phyloP scores from a whole-genome alignment of 1,139 yeast genomes.

The Nakaseomyces nivariensis region DNA sequence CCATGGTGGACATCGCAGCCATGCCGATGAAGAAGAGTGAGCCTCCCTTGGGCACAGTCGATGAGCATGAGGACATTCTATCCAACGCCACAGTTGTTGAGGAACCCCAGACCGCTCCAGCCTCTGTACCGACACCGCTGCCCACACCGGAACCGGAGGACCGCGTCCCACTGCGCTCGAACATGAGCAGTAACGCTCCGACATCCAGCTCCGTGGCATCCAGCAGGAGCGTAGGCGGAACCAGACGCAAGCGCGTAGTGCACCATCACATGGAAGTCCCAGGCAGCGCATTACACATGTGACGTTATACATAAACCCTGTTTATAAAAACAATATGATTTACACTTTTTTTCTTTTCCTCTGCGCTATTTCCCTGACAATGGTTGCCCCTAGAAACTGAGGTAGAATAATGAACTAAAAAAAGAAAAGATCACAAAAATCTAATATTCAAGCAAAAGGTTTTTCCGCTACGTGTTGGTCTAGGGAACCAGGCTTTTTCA shows the following conservation, averaged over 20 bases:
- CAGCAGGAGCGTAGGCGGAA: background rate
- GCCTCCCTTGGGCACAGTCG: background rate
- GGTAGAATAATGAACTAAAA: too few species aligned
- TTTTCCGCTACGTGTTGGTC: too few species aligned
- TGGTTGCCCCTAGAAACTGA: too few species aligned
- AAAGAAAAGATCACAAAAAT: too few species aligned
- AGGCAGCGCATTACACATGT: slow-evolving; percentile 5
- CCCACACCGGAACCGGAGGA: too few species aligned
- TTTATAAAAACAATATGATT: too few species aligned
- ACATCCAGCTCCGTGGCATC: background rate
- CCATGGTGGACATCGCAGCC: slow-evolving; percentile 21
- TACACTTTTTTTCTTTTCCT: too few species aligned
- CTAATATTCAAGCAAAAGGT: too few species aligned
- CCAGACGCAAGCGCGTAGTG: slow-evolving; percentile 7
- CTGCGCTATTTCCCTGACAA: too few species aligned
- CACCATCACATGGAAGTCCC: slow-evolving; percentile 14
- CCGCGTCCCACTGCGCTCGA: too few species aligned
- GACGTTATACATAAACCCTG: background rate
- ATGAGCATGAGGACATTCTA: background rate
- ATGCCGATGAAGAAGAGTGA: slow-evolving; percentile 7
- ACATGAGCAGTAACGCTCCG: background rate
- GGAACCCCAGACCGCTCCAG: background rate
- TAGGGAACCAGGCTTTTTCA: too few species aligned
- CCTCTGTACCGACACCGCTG: background rate
- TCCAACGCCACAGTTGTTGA: background rate